These are phyloP conservation scores for Coemansia sp. DNA, from an alignment of 192 early-diverging fungal species.

Conservation along the genomic window DNA sequence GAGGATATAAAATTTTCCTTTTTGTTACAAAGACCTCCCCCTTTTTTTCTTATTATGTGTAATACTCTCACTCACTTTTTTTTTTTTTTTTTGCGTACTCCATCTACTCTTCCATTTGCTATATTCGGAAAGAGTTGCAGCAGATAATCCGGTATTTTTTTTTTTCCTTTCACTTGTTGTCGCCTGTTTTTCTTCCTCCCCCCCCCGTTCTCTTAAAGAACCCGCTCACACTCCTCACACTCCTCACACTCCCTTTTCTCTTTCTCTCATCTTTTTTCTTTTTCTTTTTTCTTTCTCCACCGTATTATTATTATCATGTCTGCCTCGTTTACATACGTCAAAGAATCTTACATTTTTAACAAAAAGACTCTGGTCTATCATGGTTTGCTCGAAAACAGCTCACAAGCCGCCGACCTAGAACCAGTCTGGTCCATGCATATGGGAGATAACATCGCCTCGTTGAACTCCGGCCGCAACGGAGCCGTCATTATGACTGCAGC, in stretches of 20 bases:
- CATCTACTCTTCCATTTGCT: too few species aligned
- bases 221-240: too few species aligned
- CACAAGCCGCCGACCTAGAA: conserved; percentile 29
- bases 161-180: too few species aligned
- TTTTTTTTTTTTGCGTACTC: too few species aligned
- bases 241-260: background rate
- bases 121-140: too few species aligned
- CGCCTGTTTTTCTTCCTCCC: background rate
- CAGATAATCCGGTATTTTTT: too few species aligned
- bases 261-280: background rate
- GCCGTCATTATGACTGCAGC: conserved; percentile 22
- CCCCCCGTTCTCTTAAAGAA: background rate
- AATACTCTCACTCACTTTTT: background rate
- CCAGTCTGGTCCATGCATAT: conserved; percentile 42
- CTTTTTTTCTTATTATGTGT: background rate
- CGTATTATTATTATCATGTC: conserved; percentile 19
- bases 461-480: conserved; percentile 21
- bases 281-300: background rate
- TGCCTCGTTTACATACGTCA: conserved; percentile 47
- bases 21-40: background rate
- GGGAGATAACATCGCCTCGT: conserved; percentile 18
- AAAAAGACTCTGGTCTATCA: conserved; percentile 41
- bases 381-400: conserved; percentile 27
- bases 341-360: conserved; percentile 41
- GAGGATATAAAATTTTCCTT: background rate